Percentiles rank a stretch among this genome's conserved stretches.
These are phyloP conservation scores for Populus tomentosa DNA, from an alignment of 441 rosid species.

Conservation along the genomic window DNA sequence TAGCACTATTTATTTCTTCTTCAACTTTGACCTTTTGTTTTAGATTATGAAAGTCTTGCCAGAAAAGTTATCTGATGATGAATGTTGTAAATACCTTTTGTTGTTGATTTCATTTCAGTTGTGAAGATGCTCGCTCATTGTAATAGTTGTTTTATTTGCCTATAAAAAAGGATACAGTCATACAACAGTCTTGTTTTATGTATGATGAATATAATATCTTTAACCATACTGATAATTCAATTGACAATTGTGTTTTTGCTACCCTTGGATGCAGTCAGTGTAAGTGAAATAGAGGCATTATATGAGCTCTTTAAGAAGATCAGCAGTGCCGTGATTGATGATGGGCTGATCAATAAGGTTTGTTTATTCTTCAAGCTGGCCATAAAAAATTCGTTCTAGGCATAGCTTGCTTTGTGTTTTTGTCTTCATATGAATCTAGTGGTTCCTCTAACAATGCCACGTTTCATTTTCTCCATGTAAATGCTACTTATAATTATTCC, in stretches of 20 bases:
- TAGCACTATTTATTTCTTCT: background rate
- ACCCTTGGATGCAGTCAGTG: slow-evolving; percentile 65
- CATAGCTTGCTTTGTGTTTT: background rate
- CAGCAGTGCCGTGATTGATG: slow-evolving; percentile 99
- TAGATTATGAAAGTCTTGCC: background rate
- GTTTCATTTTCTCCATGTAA: background rate
- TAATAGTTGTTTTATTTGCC: background rate
- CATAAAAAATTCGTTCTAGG: background rate
- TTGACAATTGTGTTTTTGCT: slow-evolving; percentile 16
- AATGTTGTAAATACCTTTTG: background rate
- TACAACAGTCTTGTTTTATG: background rate
- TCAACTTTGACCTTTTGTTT: background rate
- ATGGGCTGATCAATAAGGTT: slow-evolving; percentile 94
- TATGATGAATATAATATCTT: background rate
- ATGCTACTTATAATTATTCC: background rate
- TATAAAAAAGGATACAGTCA: background rate
- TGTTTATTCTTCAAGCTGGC: background rate
- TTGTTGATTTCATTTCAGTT: background rate
- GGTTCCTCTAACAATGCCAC: background rate
- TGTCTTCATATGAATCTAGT: slow-evolving; percentile 5
- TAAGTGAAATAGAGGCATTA: slow-evolving; percentile 97
- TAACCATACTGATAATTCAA: slow-evolving; percentile 5
- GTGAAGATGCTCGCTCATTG: background rate
- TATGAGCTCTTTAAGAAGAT: slow-evolving; percentile 98
- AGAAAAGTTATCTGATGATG: background rate